These are phyloP conservation scores for Cutaneotrichosporon daszewskae DNA, from an alignment of 1,284 basidiomycete species.

Conservation along the genomic window DNA sequence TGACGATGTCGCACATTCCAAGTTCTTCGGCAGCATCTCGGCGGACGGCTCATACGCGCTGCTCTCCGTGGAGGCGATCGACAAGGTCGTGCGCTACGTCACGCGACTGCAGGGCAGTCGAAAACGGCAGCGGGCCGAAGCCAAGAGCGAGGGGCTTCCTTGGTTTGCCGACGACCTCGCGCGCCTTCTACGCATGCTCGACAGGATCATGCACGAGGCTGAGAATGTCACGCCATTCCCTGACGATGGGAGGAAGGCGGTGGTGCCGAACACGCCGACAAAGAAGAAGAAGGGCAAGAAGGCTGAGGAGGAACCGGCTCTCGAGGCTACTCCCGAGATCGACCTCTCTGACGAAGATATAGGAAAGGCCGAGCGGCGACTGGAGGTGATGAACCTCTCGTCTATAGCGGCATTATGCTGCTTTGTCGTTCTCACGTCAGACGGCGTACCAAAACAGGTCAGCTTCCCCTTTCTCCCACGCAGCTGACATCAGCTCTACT, in stretches of 20 bases:
- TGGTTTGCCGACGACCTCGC: conserved; percentile 58
- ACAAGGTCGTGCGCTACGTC: conserved; percentile 53
- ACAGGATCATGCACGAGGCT: conserved; percentile 65
- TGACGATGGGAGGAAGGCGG: conserved; percentile 27
- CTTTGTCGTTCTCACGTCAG: conserved; percentile 67
- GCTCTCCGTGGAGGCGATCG: conserved; percentile 57
- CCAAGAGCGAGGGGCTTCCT: conserved; percentile 15
- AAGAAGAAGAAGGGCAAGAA: conserved; percentile 46
- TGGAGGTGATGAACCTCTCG: conserved; percentile 63
- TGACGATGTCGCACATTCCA: conserved; percentile 50
- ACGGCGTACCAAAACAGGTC: conserved; percentile 76
- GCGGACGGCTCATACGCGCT: conserved; percentile 57
- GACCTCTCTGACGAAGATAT: conserved; percentile 53
- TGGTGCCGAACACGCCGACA: conserved; percentile 14
- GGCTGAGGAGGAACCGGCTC: conserved; percentile 22
- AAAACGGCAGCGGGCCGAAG: conserved; percentile 15
- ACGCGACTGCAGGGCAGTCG: conserved; percentile 21
- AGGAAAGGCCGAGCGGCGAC: conserved; percentile 50
- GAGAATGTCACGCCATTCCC: conserved; percentile 68
- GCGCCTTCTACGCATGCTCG: conserved; percentile 66
- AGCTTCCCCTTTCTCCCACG: conserved; percentile 21
- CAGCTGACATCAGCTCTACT: conserved; percentile 61
- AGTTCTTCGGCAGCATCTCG: conserved; percentile 63
- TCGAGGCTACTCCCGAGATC: conserved; percentile 6
- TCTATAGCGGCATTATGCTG: conserved; percentile 75